These are phyloP conservation scores for Coffea canephora DNA, from an alignment of 257 asterid species.

Conservation along the genomic window DNA sequence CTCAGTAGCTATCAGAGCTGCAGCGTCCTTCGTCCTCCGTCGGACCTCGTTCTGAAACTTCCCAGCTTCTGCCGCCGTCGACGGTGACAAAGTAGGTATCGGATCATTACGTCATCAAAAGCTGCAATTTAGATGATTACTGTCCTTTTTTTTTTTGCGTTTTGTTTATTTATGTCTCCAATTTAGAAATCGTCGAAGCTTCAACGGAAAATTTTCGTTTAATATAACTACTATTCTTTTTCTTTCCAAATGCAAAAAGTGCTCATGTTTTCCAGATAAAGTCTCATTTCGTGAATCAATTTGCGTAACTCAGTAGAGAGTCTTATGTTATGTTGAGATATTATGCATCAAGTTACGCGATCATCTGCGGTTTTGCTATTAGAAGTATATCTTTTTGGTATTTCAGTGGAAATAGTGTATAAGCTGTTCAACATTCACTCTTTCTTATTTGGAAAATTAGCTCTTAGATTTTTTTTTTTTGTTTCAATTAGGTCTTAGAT, in stretches of 20 bases:
- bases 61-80: neutral
- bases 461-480: neutral
- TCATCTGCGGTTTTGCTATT: neutral
- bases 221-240: neutral
- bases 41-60: neutral
- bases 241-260: neutral
- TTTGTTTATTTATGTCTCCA: neutral
- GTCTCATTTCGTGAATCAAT: neutral
- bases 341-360: neutral
- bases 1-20: neutral
- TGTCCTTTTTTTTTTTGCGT: no score
- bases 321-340: neutral
- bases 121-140: neutral
- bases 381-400: neutral
- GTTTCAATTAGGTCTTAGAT: neutral
- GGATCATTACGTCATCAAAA: neutral
- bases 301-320: neutral
- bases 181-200: neutral
- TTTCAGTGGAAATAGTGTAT: neutral
- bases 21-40: neutral
- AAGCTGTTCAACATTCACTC: neutral
- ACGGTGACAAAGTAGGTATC: neutral
- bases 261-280: neutral
- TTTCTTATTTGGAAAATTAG: neutral
- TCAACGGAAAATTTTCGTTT: neutral